Base-by-base conservation (phyloP, 2,329 filamentous ascomycete genomes). In the Clonostachys byssicola region DNA sequence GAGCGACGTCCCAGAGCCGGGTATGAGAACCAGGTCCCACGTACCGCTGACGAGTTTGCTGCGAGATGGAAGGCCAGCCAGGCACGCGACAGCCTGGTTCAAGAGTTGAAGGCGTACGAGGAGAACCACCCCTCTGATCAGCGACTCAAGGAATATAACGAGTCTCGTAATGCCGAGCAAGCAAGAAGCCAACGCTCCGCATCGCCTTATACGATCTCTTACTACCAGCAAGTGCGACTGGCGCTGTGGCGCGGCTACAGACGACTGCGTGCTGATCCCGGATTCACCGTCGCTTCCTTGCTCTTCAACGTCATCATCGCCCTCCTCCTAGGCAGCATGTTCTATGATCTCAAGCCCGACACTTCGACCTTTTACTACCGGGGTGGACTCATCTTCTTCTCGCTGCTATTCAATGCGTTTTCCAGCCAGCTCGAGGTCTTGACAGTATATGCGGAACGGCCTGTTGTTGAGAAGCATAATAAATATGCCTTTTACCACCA, bases 301-400 rank as follows among this genome's bases (percentile, higher is more conserved):
- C 87, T 90, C 65, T 89, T 90, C 60, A 88, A 91, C 56, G 66
- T 92, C 48, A 78, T 85, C 48, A 88, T 89, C 61, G 72, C 65
- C 5, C 73, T 95, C 12, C 88, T 95, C 51, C 84, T 92, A 46
- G 86, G 88, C 2, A 89, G 85, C 3, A 73, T 94, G 16, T 94
- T 94, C 67, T 89, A 90, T 56, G 80, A 88, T 51, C 67, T 88
- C 33, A 66, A 76, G 1, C 53, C 68, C 1, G 71, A 76, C 42
- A 88, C 86, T 0, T 63, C 64, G 2, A 85, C 83, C 47, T 85
- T 88, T 61, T 91, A 84, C 63, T 55, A 65, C 13, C 67, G 72
- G 7, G 70, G 72, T 30, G 72, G 74, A 33, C 63, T 66, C 8
- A 52, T 71, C 40, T 77, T 77, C 61, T 77, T 77, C 54, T 67